Percentiles rank a stretch among this genome's conserved stretches.
These are phyloP conservation scores for Fusarium praegraminearum DNA, from an alignment of 2,329 filamentous ascomycete genomes.

Conservation along the genomic window DNA sequence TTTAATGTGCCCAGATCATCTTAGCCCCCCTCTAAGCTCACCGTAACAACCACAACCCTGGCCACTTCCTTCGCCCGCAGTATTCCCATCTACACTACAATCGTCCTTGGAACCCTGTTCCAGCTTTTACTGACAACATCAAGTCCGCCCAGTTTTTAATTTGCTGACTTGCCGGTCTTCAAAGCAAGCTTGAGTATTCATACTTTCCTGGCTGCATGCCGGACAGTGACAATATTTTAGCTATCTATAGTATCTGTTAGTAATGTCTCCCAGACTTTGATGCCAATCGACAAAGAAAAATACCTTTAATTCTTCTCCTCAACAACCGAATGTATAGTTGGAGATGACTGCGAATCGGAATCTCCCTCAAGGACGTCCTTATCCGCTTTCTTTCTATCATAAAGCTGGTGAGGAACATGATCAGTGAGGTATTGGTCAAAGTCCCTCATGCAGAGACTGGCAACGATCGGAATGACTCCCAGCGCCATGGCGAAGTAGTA, in stretches of 20 bases:
- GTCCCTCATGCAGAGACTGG: background rate
- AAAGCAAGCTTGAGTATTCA: background rate
- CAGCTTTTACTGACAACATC: background rate
- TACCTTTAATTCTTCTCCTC: background rate
- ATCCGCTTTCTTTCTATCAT: background rate
- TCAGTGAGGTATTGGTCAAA: background rate
- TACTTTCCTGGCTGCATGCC: background rate
- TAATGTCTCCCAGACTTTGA: fast-evolving
- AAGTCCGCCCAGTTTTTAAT: background rate
- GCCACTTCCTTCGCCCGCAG: background rate
- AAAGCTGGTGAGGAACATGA: background rate
- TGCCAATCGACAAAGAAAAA: background rate
- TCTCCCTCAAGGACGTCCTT: background rate
- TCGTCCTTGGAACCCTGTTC: fast-evolving
- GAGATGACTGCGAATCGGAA: background rate
- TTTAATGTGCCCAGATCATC: background rate
- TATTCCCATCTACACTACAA: background rate
- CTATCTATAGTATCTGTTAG: background rate
- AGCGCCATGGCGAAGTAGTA: background rate
- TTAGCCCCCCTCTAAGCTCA: background rate
- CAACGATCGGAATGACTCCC: background rate
- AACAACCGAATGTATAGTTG: background rate
- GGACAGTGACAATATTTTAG: fast-evolving
- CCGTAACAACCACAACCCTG: background rate
- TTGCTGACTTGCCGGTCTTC: fast-evolving